Evolutionary conservation across 2,329 filamentous ascomycete genomes (phyloP).

Genomic region (Colletotrichum tabaci): DNA sequence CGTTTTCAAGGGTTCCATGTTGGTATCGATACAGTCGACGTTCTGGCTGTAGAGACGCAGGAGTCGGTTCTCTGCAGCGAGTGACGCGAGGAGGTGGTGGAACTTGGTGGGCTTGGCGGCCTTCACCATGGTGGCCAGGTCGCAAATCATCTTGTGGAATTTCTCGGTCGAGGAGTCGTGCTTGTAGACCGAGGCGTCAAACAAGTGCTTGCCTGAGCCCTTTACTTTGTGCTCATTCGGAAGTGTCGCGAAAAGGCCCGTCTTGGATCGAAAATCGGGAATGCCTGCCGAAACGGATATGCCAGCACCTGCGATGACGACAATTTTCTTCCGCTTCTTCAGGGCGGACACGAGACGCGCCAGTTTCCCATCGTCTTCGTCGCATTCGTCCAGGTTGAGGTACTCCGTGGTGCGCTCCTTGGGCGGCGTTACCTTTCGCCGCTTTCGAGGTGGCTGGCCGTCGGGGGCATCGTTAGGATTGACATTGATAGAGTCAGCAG

Average conservation of each 20-base stretch:
- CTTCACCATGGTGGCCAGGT: constrained; percentile 84
- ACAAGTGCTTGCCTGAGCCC: constrained; percentile 93
- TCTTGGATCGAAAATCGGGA: constrained; percentile 94
- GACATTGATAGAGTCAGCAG: constrained; percentile 42
- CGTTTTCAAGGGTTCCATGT: constrained; percentile 84
- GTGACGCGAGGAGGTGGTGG: constrained; percentile 91
- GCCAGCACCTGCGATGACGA: constrained; percentile 95
- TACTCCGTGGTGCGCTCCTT: constrained; percentile 84
- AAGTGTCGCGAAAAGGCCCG: constrained; percentile 88
- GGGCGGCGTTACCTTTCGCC: constrained; percentile 74
- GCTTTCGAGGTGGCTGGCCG: constrained; percentile 80
- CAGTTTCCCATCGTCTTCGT: constrained; percentile 69
- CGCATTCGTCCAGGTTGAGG: constrained; percentile 75
- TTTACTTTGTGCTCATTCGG: constrained; percentile 92
- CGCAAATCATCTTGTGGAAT: constrained; percentile 97
- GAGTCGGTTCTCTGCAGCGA: constrained; percentile 88
- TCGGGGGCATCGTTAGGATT: constrained; percentile 70
- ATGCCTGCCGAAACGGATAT: constrained; percentile 98
- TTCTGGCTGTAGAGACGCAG: constrained; percentile 96
- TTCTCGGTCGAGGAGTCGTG: constrained; percentile 89
- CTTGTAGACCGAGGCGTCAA: constrained; percentile 97
- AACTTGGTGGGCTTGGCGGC: constrained; percentile 87
- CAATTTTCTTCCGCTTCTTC: constrained; percentile 94
- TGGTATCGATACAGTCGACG: constrained; percentile 94
- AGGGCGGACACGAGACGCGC: constrained; percentile 81